Base-by-base conservation (phyloP, 2,329 filamentous ascomycete genomes). In the Clonostachys rhizophaga region DNA sequence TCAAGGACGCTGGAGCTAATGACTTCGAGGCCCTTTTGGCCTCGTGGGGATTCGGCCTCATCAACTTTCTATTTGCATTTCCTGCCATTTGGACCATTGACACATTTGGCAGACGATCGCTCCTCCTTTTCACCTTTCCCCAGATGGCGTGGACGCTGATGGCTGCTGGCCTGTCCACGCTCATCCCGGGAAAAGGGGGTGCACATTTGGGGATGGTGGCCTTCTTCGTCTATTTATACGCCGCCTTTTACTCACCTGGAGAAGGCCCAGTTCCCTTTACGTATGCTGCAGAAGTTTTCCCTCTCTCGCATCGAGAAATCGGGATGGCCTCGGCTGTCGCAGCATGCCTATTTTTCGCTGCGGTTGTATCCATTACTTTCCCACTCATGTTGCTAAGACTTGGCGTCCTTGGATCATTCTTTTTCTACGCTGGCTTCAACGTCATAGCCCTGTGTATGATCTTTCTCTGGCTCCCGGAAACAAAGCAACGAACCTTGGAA, bases 301-400 rank as follows among this genome's bases (percentile, higher is more conserved):
- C 85, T 0, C 74, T 87, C 1, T 84, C 81, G 2, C 84, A 88
- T 59, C 76, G 85, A 56, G 85, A 88, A 58, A 74, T 87, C 20
- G 85, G 85, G 48, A 88, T 89, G 85, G 77, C 76, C 0, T 87
- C 78, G 64, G 79, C 83, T 8, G 84, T 87, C 9, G 81, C 84
- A 2, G 86, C 81, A 1, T 85, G 81, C 51, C 69, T 85, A 8
- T 75, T 75, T 56, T 81, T 75, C 74, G 79, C 79, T 0, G 71
- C 77, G 1, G 75, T 87, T 0, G 65, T 84, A 42, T 75, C 77
- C n/a, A 77, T 87, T 45, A 85, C 81, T 0, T 83, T 84, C 56
- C 82, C 81, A 3, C 68, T 76, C 42, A 75, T 84, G 65, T 63
- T 84, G 12, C 60, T 61, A 4, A 55, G 59, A 11, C 52, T 77